Conservation (phyloP, 345 rosid genomes). For the Aquilaria malaccensis region DNA sequence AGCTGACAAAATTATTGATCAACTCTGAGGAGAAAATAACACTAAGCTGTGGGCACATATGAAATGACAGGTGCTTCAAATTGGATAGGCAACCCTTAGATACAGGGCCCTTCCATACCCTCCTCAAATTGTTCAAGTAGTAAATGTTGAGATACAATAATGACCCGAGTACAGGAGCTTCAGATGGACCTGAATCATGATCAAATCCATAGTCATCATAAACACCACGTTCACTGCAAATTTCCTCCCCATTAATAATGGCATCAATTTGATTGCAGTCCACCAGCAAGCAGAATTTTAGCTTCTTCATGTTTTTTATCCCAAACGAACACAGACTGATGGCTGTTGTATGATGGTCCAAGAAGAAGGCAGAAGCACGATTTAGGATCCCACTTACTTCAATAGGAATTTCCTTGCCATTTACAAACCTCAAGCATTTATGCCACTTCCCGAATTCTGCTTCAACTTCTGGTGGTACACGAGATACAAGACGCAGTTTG, state of each 20-base stretch:
- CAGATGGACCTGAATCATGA: not conserved
- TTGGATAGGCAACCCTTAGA: not conserved
- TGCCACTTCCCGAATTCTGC: slow-evolving; percentile 2
- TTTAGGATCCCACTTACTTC: slow-evolving; percentile 5
- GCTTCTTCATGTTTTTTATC: slow-evolving; percentile 2
- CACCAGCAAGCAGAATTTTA: slow-evolving; percentile 17
- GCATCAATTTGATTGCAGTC: slow-evolving; percentile 18
- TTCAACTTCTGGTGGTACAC: slow-evolving; percentile 14
- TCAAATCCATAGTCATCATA: too few relatives aligned
- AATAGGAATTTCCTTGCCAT: slow-evolving; percentile 5
- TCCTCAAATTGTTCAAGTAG: slow-evolving; percentile 9
- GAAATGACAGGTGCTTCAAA: slow-evolving; percentile 14
- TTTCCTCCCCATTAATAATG: slow-evolving; percentile 3
- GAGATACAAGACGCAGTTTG: slow-evolving; percentile 16
- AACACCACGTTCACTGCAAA: too few relatives aligned
- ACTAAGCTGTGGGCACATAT: not conserved
- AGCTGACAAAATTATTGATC: not conserved
- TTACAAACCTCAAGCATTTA: slow-evolving; percentile 13
- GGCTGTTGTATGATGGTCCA: slow-evolving; percentile 15
- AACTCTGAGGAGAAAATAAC: slow-evolving; percentile 4
- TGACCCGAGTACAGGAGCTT: not conserved
- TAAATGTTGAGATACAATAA: slow-evolving; percentile 11
- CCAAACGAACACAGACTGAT: slow-evolving; percentile 16
- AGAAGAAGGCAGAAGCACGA: slow-evolving; percentile 14
- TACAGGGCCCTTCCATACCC: slow-evolving; percentile 12